Evolutionary conservation across 75 land plant genomes (phyloP), one percentile per base, ranked within the genome.

Genomic region (Pinus albicaulis): DNA sequence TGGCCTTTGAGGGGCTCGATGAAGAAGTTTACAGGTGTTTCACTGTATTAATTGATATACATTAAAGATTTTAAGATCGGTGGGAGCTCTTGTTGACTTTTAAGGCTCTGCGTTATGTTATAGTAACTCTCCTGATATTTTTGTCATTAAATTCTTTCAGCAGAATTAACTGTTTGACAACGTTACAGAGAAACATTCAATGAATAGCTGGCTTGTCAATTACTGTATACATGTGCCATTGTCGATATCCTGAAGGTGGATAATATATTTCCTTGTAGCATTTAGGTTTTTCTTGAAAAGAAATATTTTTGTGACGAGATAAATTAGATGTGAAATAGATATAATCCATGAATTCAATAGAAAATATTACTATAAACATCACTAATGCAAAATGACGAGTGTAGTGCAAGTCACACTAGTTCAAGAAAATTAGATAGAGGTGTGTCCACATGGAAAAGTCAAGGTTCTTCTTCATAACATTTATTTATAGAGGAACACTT

Each of bases 341-440:
- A 68, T 38, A 61, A 53, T 26, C 71, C 72, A 74, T 64, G 22
- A 74, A 8, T 74, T 3, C 34, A 59, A 74, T 17, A 74, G 70
- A 56, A 59, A 59, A 22, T 74, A 22, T 53, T 59, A 20, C 75
- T 61, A n/a, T 3, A 17, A 76, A 28, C 22, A 20, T 66, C 34
- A 66, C 10, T 25, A 48, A 34, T 68, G 53, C 23, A 68, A 17
- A 36, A 68, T 72, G 3, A 56, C 34, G 11, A 28, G 31, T 71
- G 41, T 17, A 60, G 71, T 11, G 22, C 14, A 70, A 65, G 34
- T 74, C 87, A 20, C 63, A 97, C 99, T 90, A 97, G 80, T 82
- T 97, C 99, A 85, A 97, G 93, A 56, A 92, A 91, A 72, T 80
- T 92, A 8, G 99, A 92, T 25, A 94, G 85, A 66, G 98, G 99